Base-by-base conservation (phyloP, 1,139 yeast genomes). In the Diutina pseudorugosa region DNA sequence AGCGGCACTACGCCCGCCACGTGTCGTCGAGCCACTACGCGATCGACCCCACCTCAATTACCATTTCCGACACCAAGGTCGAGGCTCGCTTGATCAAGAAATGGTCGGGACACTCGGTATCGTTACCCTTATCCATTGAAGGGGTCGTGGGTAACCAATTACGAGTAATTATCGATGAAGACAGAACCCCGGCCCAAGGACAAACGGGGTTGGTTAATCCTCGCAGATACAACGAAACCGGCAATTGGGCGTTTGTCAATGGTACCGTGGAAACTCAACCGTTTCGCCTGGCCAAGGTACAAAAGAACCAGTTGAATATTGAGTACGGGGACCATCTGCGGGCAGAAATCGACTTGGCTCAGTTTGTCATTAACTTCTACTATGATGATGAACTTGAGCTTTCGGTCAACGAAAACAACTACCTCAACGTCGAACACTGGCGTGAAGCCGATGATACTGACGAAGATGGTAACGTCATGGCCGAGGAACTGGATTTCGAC, bases 371-470 rank as follows among this genome's bases (percentile, higher is more conserved):
- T 50, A 50, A 52, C 16, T 41, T 58, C n/a, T 47, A 8, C 23
- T 48, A 52, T n/a, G 49, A 53, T 9, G 56, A 52, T n/a, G 47
- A 53, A 23, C 41, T 40, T 11, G 80, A 80, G 57, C 62, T 90
- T 14, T 68, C 78, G 1, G 62, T 91, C 16, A 93, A 93, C 65
- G 90, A 83, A 52, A 72, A 83, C 45, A 73, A 80, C 21, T 75
- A 87, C 51, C 65, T 93, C 55, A 91, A 93, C 60, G 57, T 85
- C 33, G 99, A 93, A 65, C 98, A 91, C 61, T 77, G 75, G 66
- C 75, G 97, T 60, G 61, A 61, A 51, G 61, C 63, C 4, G 60
- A 61, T 4, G 71, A 73, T 5, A 58, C 57, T 6, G 36, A 30
- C 36, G 36, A 30, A 30, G 36, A 30, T 6, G 36, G 36, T 14